A percentile compares a stretch with the other conserved stretches of the same genome.
Conservation (phyloP, 2,329 filamentous ascomycete genomes). For the Cephalotrichum gorgonifer region DNA sequence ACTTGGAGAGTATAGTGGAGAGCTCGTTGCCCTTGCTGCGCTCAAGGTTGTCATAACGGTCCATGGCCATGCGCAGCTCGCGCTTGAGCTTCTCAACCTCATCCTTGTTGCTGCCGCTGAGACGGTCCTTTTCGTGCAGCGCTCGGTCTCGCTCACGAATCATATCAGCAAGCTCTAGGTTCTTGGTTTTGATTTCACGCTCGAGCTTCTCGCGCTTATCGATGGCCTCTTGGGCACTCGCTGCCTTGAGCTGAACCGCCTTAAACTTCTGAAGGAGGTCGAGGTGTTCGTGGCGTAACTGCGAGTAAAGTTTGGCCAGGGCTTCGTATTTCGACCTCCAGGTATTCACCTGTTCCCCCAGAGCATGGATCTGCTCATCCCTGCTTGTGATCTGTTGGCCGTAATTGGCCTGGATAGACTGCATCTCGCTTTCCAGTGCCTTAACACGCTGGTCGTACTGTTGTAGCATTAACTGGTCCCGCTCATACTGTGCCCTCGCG, state of each 20-base stretch:
- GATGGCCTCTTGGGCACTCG: slow-evolving; percentile 93
- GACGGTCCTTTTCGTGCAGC: slow-evolving; percentile 81
- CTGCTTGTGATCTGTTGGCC: slow-evolving; percentile 79
- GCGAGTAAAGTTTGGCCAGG: slow-evolving; percentile 91
- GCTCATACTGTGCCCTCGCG: slow-evolving; percentile 88
- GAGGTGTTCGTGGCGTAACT: slow-evolving; percentile 87
- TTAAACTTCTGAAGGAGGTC: slow-evolving; percentile 96
- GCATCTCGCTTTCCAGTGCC: slow-evolving; percentile 77
- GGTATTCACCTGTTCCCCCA: slow-evolving; percentile 96
- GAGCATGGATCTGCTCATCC: slow-evolving; percentile 83
- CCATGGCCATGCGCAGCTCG: slow-evolving; percentile 83
- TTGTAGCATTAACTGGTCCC: slow-evolving; percentile 93
- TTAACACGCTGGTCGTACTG: slow-evolving; percentile 95
- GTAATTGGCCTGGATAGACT: slow-evolving; percentile 71
- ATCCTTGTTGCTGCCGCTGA: slow-evolving; percentile 79
- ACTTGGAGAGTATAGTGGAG: slow-evolving; percentile 86
- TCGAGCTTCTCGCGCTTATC: slow-evolving; percentile 90
- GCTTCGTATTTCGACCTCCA: slow-evolving; percentile 97
- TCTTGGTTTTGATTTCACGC: slow-evolving; percentile 98
- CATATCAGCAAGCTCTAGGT: slow-evolving; percentile 97
- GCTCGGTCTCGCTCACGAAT: slow-evolving; percentile 92
- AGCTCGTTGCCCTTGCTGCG: slow-evolving; percentile 90
- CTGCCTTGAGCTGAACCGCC: slow-evolving; percentile 87
- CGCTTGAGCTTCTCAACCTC: slow-evolving; percentile 91
- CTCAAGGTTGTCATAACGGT: slow-evolving; percentile 86